Evolutionary conservation across 805 yeast species (phyloP), one percentile per base, ranked within the genome.

Genomic region (Candida tibetensis): DNA sequence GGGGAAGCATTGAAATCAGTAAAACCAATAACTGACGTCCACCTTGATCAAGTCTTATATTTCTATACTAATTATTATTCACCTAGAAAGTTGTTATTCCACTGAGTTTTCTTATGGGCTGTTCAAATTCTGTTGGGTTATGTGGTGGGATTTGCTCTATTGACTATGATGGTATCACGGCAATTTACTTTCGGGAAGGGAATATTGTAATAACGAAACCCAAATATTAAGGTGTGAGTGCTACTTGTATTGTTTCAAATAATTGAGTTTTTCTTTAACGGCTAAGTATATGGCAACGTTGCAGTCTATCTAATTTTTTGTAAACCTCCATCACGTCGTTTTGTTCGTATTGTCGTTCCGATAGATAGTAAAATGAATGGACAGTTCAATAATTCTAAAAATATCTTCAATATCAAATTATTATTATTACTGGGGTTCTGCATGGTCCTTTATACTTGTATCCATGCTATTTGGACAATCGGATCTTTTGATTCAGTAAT

Each of bases 391-490:
- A 49, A 40, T 36, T 82, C 77, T 14, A 44, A 55, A 6, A 79
- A 66, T 52, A 80, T 81, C 19, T 82, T 81, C 56, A 79, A 57
- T 70, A 29, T 67, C 70, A 38, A 62, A 71, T 17, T 78, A 78
- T 52, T 58, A 57, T 34, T 64, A 78, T 21, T 72, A 69, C 22
- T 81, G 85, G 80, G 69, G 78, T 6, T 60, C 57, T 19, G 86
- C 85, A 19, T 78, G 81, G 77, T 71, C 76, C 30, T 75, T 67
- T 56, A 57, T 79, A 47, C 72, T 73, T 27, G 79, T 71, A 71
- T 79, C 76, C 81, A 86, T 1, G 79, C 82, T 2, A 74, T 81
- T 40, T 82, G 90, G 90, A 80, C 86, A 13, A 81, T 82, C 53
- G 84, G 85, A 17, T 80, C 83, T 0, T 81, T 80, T 55, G 88